Percentiles rank a stretch among this genome's conserved stretches.
phyloP scores from a whole-genome alignment of 1,139 yeast species.

The Kurtzmaniella quercitrusa region DNA sequence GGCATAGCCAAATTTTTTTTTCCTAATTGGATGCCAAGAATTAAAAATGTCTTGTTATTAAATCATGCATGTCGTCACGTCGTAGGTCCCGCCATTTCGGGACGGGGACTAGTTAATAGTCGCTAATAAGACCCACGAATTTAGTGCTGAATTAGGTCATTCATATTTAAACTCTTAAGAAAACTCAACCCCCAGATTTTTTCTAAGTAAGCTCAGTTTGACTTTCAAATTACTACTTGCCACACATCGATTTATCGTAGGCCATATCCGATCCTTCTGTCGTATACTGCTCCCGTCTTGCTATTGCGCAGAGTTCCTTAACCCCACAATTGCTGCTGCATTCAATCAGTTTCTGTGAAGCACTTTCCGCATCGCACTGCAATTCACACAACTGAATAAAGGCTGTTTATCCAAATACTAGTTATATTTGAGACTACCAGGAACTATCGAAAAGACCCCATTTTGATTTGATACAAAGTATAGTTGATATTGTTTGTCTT shows the following conservation, averaged over 20 bases:
- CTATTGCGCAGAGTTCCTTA: neutral
- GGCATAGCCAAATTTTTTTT: neutral
- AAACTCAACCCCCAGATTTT: no score
- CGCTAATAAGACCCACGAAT: neutral
- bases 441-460: no score
- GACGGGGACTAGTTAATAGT: neutral
- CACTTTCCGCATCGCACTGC: neutral
- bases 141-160: neutral
- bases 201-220: no score
- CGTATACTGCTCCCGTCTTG: neutral
- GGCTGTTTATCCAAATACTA: no score
- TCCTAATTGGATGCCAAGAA: neutral
- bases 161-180: neutral
- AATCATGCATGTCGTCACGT: neutral
- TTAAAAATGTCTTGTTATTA: neutral
- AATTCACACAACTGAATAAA: no score
- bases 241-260: neutral
- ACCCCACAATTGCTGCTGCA: neutral
- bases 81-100: neutral
- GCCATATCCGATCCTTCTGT: neutral
- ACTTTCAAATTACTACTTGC: neutral
- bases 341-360: no score
- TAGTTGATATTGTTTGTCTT: no score
- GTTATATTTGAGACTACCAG: no score
- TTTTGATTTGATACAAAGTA: no score